Evolutionary conservation across 2,329 filamentous ascomycete species (phyloP), one percentile per base, ranked within the genome.

Genomic region (Phyllosticta paracitricarpa): DNA sequence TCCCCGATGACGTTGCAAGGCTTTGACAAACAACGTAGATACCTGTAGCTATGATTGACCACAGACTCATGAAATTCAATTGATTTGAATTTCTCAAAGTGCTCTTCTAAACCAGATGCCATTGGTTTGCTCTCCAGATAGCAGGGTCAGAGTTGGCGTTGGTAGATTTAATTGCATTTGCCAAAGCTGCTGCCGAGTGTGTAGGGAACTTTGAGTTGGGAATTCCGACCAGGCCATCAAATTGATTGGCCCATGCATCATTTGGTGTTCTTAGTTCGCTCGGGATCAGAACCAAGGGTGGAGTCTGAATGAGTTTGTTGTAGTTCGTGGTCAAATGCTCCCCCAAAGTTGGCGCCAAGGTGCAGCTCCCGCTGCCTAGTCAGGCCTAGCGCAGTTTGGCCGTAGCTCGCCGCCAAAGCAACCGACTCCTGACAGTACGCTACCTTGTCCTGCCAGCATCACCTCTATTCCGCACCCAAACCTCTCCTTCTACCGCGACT

Each of bases 391-490:
- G 54, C 35, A n/a, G 22, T 56, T 54, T 51, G 25, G 35, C 33
- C 33, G 58, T 54, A 57, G 54, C 59, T 57, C 59, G 51, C 59
- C 48, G 58, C 58, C 58, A 56, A 54, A 61, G 55, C 58, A 61
- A 52, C 40, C 40, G 56, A 56, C 58, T 61, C 58, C 58, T 61
- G 58, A 61, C 58, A 19, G 52, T 26, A 35, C 25, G 33, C 30
- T 33, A 54, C 54, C 59, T 61, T 57, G 54, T n/a, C 52, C 40
- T 17, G 30, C 59, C 56, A 57, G 24, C 59, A 61, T 51, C 59
- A 48, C 59, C 59, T 30, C 30, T 57, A 48, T 51, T 30, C 26
- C 52, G n/a, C 59, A 54, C 59, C 40, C 48, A 33, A 33, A 48
- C 30, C 48, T 57, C 57, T 54, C 55, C 55, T 61, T 59, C 57